A percentile compares a stretch with the other conserved stretches of the same genome.
phyloP scores from a whole-genome alignment of 1,284 basidiomycete genomes.

The Erythrobasidium hasegawianum region DNA sequence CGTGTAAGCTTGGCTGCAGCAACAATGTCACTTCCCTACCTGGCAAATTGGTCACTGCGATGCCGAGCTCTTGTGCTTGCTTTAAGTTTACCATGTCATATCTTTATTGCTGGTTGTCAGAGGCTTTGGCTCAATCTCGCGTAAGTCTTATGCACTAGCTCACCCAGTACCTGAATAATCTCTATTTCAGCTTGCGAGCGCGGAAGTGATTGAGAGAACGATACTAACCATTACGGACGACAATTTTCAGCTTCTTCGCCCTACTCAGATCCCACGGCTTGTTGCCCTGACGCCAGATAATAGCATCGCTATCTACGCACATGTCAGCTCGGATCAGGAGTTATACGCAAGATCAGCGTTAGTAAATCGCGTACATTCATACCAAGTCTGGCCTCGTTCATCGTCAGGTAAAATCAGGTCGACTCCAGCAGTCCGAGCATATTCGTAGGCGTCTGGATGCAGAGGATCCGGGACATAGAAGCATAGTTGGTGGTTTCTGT shows the following conservation, averaged over 20 bases:
- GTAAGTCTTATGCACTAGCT: too few species aligned
- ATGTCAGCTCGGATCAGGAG: neutral
- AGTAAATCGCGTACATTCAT: constrained; percentile 19
- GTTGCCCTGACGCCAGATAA: constrained; percentile 31
- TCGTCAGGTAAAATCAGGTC: constrained; percentile 23
- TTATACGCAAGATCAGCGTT: too few species aligned
- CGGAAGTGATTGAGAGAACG: neutral
- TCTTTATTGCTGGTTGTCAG: too few species aligned
- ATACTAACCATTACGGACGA: constrained; percentile 38
- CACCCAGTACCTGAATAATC: constrained; percentile 31
- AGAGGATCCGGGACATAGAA: constrained; percentile 29
- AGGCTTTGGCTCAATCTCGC: too few species aligned
- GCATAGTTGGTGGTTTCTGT: neutral
- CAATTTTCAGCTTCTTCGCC: constrained; percentile 36
- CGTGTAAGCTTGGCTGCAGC: constrained; percentile 12
- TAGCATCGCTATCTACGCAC: constrained; percentile 22
- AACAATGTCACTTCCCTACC: constrained; percentile 35
- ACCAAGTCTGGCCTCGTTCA: constrained; percentile 23
- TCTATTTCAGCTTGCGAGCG: too few species aligned
- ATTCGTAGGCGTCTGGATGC: constrained; percentile 23
- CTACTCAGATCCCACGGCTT: constrained; percentile 38
- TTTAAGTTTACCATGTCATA: constrained; percentile 44
- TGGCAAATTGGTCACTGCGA: constrained; percentile 42
- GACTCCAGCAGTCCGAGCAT: constrained; percentile 10
- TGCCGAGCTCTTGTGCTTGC: constrained; percentile 15